Conservation (phyloP, 805 yeast species). For the Candida khao-thaluensis region DNA sequence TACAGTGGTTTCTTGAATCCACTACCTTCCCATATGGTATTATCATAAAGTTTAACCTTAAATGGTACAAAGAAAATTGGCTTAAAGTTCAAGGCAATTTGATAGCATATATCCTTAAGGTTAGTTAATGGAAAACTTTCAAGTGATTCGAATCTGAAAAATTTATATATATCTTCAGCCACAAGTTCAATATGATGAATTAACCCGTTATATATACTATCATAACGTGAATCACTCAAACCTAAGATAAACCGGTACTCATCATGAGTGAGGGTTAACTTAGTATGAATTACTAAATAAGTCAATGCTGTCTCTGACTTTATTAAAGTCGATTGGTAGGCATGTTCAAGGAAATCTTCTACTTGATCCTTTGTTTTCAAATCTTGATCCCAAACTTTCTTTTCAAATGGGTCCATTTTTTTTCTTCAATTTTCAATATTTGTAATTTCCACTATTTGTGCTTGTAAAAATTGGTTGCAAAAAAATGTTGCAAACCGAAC, state of each 20-base stretch:
- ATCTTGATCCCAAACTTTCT: slow-evolving; percentile 7
- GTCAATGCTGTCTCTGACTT: slow-evolving; percentile 11
- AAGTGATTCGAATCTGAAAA: slow-evolving; percentile 7
- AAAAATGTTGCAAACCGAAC: slow-evolving; percentile 4
- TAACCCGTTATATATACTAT: slow-evolving; percentile 6
- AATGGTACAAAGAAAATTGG: slow-evolving; percentile 25
- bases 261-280: slow-evolving; percentile 12
- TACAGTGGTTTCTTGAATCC: neutral
- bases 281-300: slow-evolving; percentile 15
- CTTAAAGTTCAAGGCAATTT: slow-evolving; percentile 23
- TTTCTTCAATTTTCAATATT: neutral
- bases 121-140: slow-evolving; percentile 24
- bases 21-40: neutral
- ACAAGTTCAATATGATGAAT: slow-evolving; percentile 2
- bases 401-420: slow-evolving; percentile 12
- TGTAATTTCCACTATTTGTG: neutral
- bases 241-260: slow-evolving; percentile 16
- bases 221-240: slow-evolving; percentile 6
- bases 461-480: slow-evolving; percentile 1
- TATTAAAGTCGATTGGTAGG: neutral
- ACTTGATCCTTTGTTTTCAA: slow-evolving; percentile 2
- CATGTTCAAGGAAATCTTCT: slow-evolving; percentile 8
- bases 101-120: slow-evolving; percentile 23
- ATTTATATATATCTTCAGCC: neutral
- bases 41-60: neutral